Evolutionary conservation across 169 alveolate genomes (phyloP), one percentile per base, ranked within the genome.

Genomic region (Theileria sp.): DNA sequence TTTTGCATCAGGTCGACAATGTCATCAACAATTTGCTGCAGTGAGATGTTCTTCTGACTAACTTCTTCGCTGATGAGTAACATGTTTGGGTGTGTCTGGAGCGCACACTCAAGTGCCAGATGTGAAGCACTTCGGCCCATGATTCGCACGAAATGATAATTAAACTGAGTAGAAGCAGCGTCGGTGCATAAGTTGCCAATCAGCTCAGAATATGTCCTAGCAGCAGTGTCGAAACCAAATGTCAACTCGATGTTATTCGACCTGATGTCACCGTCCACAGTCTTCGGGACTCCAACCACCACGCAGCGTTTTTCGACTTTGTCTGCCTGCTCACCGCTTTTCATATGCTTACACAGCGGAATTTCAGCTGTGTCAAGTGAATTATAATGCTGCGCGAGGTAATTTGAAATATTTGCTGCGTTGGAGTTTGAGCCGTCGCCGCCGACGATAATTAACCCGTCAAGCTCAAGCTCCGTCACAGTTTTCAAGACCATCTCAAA

Each of bases 91-190:
- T 96, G 95, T 13, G 99, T 96, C 79, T 95, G 97, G 75, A 98
- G 84, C 19, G 98, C 99, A 60, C 98, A 96, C 91, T 98, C 99
- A 54, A 98, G 84, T 21, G 99, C 98, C 68, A 98, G 93, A 81
- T 97, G 99, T 34, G 99, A 96, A 4, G 99, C 99, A n/a, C 98
- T 94, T 34, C 99, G 92, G 8, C 99, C 99, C 99, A 98, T 98
- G 44, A 98, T 95, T 58, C 99, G 95, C 65, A 97, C 97, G 58
- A 98, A 96, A 85, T 98, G 99, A 93, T 97, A 98, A 75, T 94
- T 95, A 83, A 94, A 93, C 79, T 94, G 96, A 0, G 97, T 92
- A 21, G 97, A 93, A 71, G 94, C 89, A 21, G 97, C 97, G 80
- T 96, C 98, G 19, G 95, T 91, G 75, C 96, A 94, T 49, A 96